Evolutionary conservation across 306 rosid genomes (phyloP).

Genomic region (Quillaja saponaria): DNA sequence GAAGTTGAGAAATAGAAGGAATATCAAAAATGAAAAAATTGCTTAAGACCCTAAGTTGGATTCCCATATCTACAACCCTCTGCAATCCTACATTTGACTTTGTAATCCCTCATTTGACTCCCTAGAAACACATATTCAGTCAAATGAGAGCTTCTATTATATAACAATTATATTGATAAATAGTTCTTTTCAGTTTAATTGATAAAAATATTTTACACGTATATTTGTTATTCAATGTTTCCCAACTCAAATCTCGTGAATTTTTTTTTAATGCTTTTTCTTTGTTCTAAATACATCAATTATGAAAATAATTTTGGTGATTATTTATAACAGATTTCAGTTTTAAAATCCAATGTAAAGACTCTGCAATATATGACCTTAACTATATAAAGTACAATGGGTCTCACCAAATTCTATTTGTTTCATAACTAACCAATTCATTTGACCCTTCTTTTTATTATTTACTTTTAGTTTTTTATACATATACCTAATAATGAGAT

Average conservation of each 20-base stretch:
- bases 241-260: too few relatives aligned
- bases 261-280: too few relatives aligned
- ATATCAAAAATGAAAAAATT: neutral
- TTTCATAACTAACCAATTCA: slow-evolving; percentile 48
- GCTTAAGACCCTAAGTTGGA: neutral
- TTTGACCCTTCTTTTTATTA: slow-evolving; percentile 29
- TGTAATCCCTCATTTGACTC: slow-evolving; percentile 23
- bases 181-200: too few relatives aligned
- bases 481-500: slow-evolving; percentile 3
- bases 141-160: too few relatives aligned
- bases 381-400: slow-evolving; percentile 15
- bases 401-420: slow-evolving; percentile 39
- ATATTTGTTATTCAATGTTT: too few relatives aligned
- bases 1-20: slow-evolving; percentile 17
- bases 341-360: too few relatives aligned
- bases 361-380: slow-evolving; percentile 61
- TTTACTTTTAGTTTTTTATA: slow-evolving; percentile 16
- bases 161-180: too few relatives aligned
- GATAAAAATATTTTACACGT: too few relatives aligned
- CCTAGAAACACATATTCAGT: neutral
- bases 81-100: slow-evolving; percentile 31
- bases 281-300: too few relatives aligned
- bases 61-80: slow-evolving; percentile 24
- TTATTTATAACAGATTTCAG: too few relatives aligned
- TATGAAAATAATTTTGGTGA: too few relatives aligned